Evolutionary conservation across 2,329 filamentous ascomycete genomes (phyloP).

Genomic region (Beauveria asiatica): DNA sequence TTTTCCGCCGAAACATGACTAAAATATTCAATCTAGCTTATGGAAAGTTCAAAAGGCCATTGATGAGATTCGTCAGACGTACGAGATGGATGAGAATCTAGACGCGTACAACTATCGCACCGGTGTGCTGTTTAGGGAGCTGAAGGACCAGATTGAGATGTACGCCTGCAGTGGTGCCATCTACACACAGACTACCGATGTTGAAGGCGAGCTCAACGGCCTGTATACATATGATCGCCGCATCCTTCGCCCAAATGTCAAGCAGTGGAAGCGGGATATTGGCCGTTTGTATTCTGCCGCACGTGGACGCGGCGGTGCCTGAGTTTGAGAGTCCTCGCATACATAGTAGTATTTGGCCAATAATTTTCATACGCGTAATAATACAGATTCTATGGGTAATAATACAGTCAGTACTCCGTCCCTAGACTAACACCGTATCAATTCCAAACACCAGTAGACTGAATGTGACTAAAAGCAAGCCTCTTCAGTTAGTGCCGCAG

Average conservation of each 20-base stretch:
- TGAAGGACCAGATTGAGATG: constrained; percentile 50
- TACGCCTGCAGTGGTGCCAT: constrained; percentile 60
- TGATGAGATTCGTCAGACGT: constrained; percentile 54
- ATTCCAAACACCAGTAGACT: too few relatives aligned
- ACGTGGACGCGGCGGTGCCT: constrained; percentile 15
- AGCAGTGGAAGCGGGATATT: constrained; percentile 54
- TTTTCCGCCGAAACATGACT: background rate
- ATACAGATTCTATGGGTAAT: too few relatives aligned
- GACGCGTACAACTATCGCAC: constrained; percentile 60
- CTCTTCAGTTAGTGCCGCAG: background rate
- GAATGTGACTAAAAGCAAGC: too few relatives aligned
- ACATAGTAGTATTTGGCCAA: background rate
- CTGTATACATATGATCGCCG: constrained; percentile 61
- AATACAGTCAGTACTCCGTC: too few relatives aligned
- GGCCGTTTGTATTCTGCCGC: constrained; percentile 51
- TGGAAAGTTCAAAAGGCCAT: constrained; percentile 57
- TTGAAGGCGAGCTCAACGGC: constrained; percentile 67
- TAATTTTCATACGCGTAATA: background rate
- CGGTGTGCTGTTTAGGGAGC: constrained; percentile 49
- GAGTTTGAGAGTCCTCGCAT: background rate
- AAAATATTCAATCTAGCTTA: constrained; percentile 31
- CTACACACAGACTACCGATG: constrained; percentile 67
- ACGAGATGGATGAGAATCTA: constrained; percentile 52
- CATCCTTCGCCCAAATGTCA: constrained; percentile 44
- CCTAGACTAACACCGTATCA: too few relatives aligned